Percentiles rank a stretch among this genome's conserved stretches.
These are phyloP conservation scores for Colletotrichum echinochloae DNA, from an alignment of 2,329 filamentous ascomycete genomes.

Conservation along the genomic window DNA sequence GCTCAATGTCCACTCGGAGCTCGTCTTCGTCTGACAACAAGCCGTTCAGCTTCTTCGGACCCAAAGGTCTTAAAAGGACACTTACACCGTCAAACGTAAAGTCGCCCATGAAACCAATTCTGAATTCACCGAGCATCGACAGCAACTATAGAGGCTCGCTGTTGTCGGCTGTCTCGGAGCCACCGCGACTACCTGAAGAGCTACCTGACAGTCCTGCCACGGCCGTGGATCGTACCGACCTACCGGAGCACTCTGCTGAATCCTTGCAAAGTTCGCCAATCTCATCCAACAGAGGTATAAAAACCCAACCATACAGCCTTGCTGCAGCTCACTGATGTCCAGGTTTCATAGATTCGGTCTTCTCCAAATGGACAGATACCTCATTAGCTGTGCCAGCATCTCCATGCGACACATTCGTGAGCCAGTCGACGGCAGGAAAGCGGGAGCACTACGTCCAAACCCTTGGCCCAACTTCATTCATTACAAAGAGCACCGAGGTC, in stretches of 20 bases:
- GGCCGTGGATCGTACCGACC: constrained; percentile 12
- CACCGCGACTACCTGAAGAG: constrained; percentile 11
- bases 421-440: constrained; percentile 46
- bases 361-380: constrained; percentile 58
- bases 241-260: constrained; percentile 33
- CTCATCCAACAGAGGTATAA: constrained; percentile 52
- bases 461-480: constrained; percentile 56
- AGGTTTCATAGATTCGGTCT: constrained; percentile 54
- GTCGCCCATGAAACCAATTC: constrained; percentile 36
- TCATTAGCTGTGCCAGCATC: constrained; percentile 49
- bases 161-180: constrained; percentile 32
- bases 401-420: constrained; percentile 49
- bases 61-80: constrained; percentile 53
- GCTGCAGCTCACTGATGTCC: constrained; percentile 42
- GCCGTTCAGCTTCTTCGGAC: constrained; percentile 58
- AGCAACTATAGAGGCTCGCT: constrained; percentile 33
- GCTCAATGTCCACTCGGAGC: constrained; percentile 58
- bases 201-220: constrained; percentile 19
- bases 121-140: constrained; percentile 33
- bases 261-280: constrained; percentile 42
- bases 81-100: constrained; percentile 43
- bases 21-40: constrained; percentile 56
- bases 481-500: constrained; percentile 56
- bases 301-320: constrained; percentile 3
- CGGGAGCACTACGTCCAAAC: constrained; percentile 53